A percentile compares a stretch with the other conserved stretches of the same genome.
These are phyloP conservation scores for Gymnopilus dilepis DNA, from an alignment of 768 basidiomycete species.

Conservation along the genomic window DNA sequence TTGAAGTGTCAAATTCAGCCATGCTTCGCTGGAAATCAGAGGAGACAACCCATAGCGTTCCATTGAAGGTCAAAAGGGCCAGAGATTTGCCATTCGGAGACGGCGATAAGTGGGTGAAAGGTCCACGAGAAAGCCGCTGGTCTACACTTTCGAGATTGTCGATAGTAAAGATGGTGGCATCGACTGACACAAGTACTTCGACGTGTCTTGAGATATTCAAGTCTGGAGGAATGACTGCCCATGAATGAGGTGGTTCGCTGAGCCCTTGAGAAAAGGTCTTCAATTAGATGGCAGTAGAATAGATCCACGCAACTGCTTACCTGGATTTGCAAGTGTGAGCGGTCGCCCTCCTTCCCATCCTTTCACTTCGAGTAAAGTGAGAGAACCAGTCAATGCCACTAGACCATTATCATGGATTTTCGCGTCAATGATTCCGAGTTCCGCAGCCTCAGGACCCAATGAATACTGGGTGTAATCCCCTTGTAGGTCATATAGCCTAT, in stretches of 20 bases:
- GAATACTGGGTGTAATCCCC: constrained; percentile 87
- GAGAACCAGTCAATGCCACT: constrained; percentile 79
- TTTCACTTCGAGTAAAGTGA: constrained; percentile 84
- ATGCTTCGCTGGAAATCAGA: constrained; percentile 88
- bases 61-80: constrained; percentile 76
- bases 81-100: constrained; percentile 96
- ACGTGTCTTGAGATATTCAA: constrained; percentile 88
- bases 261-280: constrained; percentile 52
- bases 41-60: constrained; percentile 91
- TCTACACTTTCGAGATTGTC: constrained; percentile 91
- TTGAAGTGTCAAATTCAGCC: constrained; percentile 82
- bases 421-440: constrained; percentile 85
- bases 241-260: constrained; percentile 79
- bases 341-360: constrained; percentile 86
- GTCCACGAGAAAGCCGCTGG: constrained; percentile 86
- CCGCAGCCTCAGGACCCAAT: constrained; percentile 80
- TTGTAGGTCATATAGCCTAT: constrained; percentile 88
- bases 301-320: constrained; percentile 45
- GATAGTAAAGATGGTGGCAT: constrained; percentile 79
- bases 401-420: constrained; percentile 86
- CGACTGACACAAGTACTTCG: constrained; percentile 85
- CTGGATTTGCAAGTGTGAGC: constrained; percentile 71
- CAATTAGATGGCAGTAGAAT: neutral
- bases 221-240: constrained; percentile 91
- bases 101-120: constrained; percentile 84